Conservation (phyloP, 441 rosid species). For the Caryocar brasiliense region DNA sequence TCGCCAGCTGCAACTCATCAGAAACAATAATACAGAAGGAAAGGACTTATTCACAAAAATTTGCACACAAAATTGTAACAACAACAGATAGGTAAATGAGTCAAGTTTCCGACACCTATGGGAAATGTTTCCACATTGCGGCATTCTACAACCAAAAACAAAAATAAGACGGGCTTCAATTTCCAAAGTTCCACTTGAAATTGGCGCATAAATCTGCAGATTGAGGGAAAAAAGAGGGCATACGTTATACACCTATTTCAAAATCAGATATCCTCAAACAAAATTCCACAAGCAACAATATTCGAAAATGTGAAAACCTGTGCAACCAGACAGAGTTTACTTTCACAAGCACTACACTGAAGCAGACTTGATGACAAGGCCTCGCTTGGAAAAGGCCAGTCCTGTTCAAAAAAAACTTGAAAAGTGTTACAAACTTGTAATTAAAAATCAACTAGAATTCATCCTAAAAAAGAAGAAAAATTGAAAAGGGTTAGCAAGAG, state of each 20-base stretch:
- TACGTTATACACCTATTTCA: not conserved
- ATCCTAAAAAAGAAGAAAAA: not conserved
- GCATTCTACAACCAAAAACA: slow-evolving; percentile 53
- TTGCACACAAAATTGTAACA: no score
- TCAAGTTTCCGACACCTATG: no score
- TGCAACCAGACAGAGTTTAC: slow-evolving; percentile 56
- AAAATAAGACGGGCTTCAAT: slow-evolving; percentile 60
- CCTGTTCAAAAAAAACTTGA: slow-evolving; percentile 29
- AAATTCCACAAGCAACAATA: not conserved
- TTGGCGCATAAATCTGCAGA: slow-evolving; percentile 60
- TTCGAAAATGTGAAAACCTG: slow-evolving; percentile 35
- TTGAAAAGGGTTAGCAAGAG: not conserved
- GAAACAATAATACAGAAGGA: not conserved
- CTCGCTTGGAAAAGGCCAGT: slow-evolving; percentile 58
- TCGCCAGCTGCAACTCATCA: slow-evolving; percentile 51
- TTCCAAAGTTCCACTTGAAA: slow-evolving; percentile 30
- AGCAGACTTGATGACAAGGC: slow-evolving; percentile 23
- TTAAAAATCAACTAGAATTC: not conserved
- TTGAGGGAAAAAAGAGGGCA: not conserved
- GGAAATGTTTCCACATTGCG: slow-evolving; percentile 44
- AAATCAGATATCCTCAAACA: not conserved
- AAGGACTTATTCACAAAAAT: no score
- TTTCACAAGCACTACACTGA: slow-evolving; percentile 46
- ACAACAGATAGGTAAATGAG: no score
- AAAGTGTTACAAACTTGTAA: not conserved